Base-by-base conservation (phyloP, 768 basidiomycete genomes). In the Rhizopogon roseolus region DNA sequence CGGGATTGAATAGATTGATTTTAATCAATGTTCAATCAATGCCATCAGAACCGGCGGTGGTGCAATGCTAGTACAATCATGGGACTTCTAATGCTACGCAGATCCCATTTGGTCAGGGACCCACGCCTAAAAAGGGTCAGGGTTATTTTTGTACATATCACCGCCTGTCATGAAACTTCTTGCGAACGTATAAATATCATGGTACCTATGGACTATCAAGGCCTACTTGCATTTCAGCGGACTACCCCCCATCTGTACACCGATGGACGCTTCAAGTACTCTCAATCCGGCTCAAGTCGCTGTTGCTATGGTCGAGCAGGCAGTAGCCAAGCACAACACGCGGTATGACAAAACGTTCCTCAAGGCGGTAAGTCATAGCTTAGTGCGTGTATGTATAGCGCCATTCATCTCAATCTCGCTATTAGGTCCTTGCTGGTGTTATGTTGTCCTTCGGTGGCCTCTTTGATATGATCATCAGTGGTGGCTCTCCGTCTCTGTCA, bases 401-500 rank as follows among this genome's bases (percentile, higher is more conserved):
- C 52, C 38, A 55, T 19, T 17, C 22, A 9, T 41, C 4, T 29
- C 27, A 16, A 14, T 36, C 17, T 27, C 27, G 14, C n/a, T 45
- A 9, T n/a, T 41, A 88, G 86, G 78, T 87, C 48, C 69, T 81
- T 53, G 87, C 85, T 28, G 87, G 87, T 16, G 75, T 78, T 32
- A 86, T 88, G 81, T 63, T 88, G n/a, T 86, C 86, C 6, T 88
- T 89, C 48, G 87, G 87, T 61, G 84, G 84, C 16, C 68, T 89
- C 14, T 65, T 89, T 28, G 80, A 80, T 19, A 70, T 85, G 57
- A 73, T 88, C 53, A 62, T 87, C 14, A 69, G 76, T 42, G 87
- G 84, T 36, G 87, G 87, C 6, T 77, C 86, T 0, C 64, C 71
- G 0, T 76, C 71, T 1, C 61, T 89, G 28, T 77, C 67, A 19